These are phyloP conservation scores for Petasospora rhodanensis DNA, from an alignment of 1,139 yeast genomes.

Conservation along the genomic window DNA sequence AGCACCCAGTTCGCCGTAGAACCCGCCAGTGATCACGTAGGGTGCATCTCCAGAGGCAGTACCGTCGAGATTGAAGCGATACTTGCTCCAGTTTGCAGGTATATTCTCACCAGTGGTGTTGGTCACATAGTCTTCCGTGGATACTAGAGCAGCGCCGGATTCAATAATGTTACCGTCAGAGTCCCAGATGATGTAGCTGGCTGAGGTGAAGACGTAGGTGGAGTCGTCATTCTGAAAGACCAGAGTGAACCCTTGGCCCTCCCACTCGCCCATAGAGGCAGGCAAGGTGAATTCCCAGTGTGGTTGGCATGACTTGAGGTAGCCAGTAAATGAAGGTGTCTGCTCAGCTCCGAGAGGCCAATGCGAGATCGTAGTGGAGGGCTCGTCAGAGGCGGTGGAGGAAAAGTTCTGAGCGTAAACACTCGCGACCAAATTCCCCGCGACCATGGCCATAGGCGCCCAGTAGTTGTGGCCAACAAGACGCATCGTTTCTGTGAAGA, in stretches of 20 bases:
- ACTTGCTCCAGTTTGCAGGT: slow-evolving; percentile 2
- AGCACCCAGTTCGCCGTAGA: slow-evolving; percentile 1
- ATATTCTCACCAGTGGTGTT: slow-evolving; percentile 4
- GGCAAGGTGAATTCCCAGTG: background rate
- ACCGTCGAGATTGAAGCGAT: slow-evolving; percentile 2
- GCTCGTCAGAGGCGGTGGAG: too few relatives aligned
- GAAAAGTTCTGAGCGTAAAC: too few relatives aligned
- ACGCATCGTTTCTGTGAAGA: too few relatives aligned
- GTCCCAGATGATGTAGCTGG: slow-evolving; percentile 1
- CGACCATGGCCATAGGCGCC: too few relatives aligned
- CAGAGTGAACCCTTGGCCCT: slow-evolving; percentile 1
- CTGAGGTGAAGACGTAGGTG: background rate
- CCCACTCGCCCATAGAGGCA: background rate
- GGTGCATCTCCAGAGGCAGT: slow-evolving; percentile 1
- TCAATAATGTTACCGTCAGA: slow-evolving; percentile 2
- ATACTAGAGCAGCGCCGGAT: slow-evolving; percentile 2
- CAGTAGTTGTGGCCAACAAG: too few relatives aligned
- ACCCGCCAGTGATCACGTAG: background rate
- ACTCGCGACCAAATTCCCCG: too few relatives aligned
- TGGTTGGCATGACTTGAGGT: too few relatives aligned
- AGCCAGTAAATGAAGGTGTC: too few relatives aligned
- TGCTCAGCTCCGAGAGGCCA: too few relatives aligned
- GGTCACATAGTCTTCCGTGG: slow-evolving; percentile 3
- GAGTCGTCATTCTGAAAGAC: background rate
- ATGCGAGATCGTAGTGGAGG: too few relatives aligned